These are phyloP conservation scores for Hanseniaspora pseudoguilliermondii DNA, from an alignment of 805 yeast species.

Conservation along the genomic window DNA sequence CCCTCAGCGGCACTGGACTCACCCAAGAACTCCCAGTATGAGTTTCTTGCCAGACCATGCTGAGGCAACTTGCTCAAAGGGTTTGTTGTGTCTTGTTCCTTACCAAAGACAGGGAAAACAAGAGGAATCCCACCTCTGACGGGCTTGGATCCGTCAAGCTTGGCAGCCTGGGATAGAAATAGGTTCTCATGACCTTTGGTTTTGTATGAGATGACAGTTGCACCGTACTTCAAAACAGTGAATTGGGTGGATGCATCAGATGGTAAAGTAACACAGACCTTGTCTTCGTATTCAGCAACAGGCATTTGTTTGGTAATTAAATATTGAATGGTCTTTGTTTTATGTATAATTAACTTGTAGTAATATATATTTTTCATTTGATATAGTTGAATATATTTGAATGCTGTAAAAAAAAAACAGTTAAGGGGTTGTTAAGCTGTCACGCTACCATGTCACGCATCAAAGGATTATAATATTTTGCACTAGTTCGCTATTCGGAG, in stretches of 20 bases:
- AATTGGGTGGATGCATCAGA: slow-evolving; percentile 40
- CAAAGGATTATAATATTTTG: too few species aligned
- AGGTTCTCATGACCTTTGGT: slow-evolving; percentile 62
- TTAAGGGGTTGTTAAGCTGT: too few species aligned
- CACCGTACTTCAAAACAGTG: slow-evolving; percentile 74
- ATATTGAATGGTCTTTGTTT: too few species aligned
- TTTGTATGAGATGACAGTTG: slow-evolving; percentile 76
- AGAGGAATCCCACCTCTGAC: slow-evolving; percentile 96
- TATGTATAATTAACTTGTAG: too few species aligned
- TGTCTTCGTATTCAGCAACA: slow-evolving; percentile 51
- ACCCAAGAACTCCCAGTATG: slow-evolving; percentile 89
- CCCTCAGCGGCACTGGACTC: slow-evolving; percentile 42
- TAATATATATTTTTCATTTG: too few species aligned
- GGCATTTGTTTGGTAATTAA: slow-evolving; percentile 39
- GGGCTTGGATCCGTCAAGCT: slow-evolving; percentile 81
- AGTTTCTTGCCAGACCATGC: slow-evolving; percentile 90
- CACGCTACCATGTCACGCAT: too few species aligned
- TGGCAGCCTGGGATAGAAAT: slow-evolving; percentile 69
- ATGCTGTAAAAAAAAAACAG: too few species aligned
- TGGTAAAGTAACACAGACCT: slow-evolving; percentile 49
- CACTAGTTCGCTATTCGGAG: too few species aligned
- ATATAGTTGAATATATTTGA: too few species aligned
- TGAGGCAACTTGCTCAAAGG: slow-evolving; percentile 64
- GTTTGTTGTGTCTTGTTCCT: slow-evolving; percentile 31
- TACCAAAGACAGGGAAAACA: slow-evolving; percentile 91